Evolutionary conservation across 306 rosid species (phyloP).

Genomic region (Comarum palustre): DNA sequence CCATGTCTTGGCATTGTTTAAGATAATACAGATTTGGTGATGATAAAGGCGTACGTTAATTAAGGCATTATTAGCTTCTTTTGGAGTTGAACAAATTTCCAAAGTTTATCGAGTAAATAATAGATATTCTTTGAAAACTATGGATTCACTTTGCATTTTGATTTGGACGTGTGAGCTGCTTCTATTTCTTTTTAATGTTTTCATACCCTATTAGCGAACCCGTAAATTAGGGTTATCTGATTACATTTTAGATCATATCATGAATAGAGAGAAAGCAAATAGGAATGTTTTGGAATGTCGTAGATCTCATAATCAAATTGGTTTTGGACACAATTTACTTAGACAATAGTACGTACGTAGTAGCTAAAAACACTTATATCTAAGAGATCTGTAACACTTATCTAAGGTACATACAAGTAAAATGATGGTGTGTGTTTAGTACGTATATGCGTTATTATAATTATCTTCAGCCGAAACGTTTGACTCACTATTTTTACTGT

Average conservation of each 20-base stretch:
- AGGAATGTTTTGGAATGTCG: neutral
- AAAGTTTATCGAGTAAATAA: neutral
- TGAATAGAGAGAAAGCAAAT: neutral
- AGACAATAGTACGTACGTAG: no score
- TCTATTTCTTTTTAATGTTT: neutral
- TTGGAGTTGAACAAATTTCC: neutral
- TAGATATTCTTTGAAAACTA: neutral
- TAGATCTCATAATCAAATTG: neutral
- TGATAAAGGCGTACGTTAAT: neutral
- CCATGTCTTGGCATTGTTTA: neutral
- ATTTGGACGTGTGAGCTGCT: neutral
- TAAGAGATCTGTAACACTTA: no score
- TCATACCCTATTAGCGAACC: neutral
- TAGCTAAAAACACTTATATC: no score
- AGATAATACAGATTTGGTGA: neutral
- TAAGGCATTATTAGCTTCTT: neutral
- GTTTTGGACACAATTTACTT: neutral
- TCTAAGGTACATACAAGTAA: no score
- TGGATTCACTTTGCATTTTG: neutral
- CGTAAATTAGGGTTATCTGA: neutral
- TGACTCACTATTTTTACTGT: neutral
- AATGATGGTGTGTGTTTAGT: no score
- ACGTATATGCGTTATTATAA: no score
- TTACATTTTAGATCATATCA: neutral
- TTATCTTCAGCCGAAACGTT: no score